phyloP scores from a whole-genome alignment of 23 red algal genomes.

The Gracilaria vermiculophylla region DNA sequence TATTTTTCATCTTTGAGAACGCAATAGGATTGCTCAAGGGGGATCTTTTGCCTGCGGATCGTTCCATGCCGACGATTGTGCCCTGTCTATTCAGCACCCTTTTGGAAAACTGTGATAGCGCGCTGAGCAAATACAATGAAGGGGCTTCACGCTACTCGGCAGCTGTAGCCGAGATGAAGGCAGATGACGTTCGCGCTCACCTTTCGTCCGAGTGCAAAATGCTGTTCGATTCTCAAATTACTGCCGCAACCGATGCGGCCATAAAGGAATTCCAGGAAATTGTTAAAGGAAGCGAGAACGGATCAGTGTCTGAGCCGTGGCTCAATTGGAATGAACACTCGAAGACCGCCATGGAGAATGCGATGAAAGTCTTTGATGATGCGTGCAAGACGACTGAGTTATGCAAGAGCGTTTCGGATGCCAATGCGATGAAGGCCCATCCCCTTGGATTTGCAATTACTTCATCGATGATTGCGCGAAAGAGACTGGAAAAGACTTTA shows the following conservation, averaged over 20 bases:
- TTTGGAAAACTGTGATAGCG: slow-evolving; percentile 17
- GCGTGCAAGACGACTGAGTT: background rate
- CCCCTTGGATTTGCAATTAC: slow-evolving; percentile 32
- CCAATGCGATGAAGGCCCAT: background rate
- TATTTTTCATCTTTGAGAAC: slow-evolving; percentile 11
- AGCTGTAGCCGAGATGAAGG: slow-evolving; percentile 62
- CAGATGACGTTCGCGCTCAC: slow-evolving; percentile 38
- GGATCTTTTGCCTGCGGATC: slow-evolving; percentile 33
- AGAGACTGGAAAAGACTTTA: slow-evolving; percentile 12
- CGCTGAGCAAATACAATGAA: slow-evolving; percentile 44
- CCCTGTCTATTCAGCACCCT: slow-evolving; percentile 14
- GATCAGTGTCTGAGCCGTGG: slow-evolving; percentile 2
- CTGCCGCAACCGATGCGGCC: slow-evolving; percentile 35
- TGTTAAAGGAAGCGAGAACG: background rate
- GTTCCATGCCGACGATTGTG: slow-evolving; percentile 10
- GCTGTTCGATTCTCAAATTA: slow-evolving; percentile 61
- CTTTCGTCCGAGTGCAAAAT: slow-evolving; percentile 56
- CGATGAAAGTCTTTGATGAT: slow-evolving; percentile 41
- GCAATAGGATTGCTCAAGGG: background rate
- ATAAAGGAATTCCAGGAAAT: slow-evolving; percentile 9
- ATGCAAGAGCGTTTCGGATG: background rate
- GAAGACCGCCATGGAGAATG: slow-evolving; percentile 17
- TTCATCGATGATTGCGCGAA: background rate
- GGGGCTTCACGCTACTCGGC: slow-evolving; percentile 65
- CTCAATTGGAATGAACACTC: slow-evolving; percentile 14